phyloP scores from a whole-genome alignment of 768 basidiomycete genomes.

The Chalciporus sphaerocephalus region DNA sequence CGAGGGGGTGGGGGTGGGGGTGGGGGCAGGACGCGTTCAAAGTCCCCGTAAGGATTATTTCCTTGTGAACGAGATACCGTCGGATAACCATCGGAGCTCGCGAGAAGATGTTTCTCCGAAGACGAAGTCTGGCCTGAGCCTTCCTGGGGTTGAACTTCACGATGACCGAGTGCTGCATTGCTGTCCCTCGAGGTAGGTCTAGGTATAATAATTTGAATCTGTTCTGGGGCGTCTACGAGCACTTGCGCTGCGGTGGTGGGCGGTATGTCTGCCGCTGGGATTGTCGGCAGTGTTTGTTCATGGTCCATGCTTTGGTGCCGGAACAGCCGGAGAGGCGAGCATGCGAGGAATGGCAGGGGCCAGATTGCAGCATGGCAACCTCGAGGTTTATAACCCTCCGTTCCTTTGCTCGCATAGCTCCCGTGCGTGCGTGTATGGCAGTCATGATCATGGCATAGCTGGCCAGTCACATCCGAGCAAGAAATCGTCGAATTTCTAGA shows the following conservation, averaged over 20 bases:
- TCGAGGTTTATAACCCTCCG: constrained; percentile 2
- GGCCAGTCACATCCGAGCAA: no score
- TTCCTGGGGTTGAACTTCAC: neutral
- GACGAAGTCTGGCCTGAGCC: neutral
- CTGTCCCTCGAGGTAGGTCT: neutral
- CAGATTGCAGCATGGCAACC: constrained; percentile 1
- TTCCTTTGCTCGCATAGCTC: neutral
- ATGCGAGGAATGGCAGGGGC: neutral
- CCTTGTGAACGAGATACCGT: neutral
- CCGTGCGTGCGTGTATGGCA: neutral
- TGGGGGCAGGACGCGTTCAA: constrained; percentile 4
- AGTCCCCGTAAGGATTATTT: constrained; percentile 8
- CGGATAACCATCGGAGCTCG: constrained; percentile 5
- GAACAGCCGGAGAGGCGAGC: neutral
- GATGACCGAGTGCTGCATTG: neutral
- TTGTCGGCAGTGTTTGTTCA: neutral
- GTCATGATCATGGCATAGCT: no score
- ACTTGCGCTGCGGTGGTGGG: neutral
- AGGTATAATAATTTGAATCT: neutral
- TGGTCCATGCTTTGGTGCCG: constrained; percentile 16
- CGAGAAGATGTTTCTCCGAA: constrained; percentile 7
- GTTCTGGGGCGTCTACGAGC: constrained; percentile 5
- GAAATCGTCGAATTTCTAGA: no score
- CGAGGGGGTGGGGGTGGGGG: constrained; percentile 7
- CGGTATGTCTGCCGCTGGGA: neutral